These are phyloP conservation scores for Malassezia arunalokei DNA, from an alignment of 1,284 basidiomycete species.

Conservation along the genomic window DNA sequence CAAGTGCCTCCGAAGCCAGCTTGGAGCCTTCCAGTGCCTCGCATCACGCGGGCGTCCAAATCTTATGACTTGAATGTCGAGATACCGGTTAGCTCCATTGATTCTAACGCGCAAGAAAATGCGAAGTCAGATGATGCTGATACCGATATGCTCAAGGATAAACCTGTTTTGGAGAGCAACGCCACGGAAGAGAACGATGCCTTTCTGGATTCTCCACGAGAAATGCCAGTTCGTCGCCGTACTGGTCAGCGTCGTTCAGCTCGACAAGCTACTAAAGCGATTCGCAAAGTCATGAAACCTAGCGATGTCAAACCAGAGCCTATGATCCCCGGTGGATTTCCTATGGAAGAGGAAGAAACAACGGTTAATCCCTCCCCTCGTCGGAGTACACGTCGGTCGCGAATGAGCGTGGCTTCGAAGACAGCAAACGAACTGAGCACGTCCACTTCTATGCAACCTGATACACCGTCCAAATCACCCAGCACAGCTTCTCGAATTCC, in stretches of 20 bases:
- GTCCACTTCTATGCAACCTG: neutral
- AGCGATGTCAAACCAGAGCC: neutral
- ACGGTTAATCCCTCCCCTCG: neutral
- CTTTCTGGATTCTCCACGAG: neutral
- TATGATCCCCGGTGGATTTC: constrained; percentile 13
- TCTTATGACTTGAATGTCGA: neutral
- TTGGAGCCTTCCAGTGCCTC: constrained; percentile 7
- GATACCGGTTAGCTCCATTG: neutral
- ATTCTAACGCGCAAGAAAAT: neutral
- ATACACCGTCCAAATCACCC: neutral
- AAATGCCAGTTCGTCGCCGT: neutral
- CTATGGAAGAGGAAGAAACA: neutral
- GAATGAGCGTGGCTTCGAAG: neutral
- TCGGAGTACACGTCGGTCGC: neutral
- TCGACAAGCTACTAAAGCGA: constrained; percentile 2
- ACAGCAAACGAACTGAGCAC: neutral
- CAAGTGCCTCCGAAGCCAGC: neutral
- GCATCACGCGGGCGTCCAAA: neutral
- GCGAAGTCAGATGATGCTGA: neutral
- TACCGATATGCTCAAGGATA: neutral
- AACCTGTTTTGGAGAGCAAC: neutral
- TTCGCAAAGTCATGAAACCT: constrained; percentile 6
- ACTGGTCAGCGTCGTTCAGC: constrained; percentile 4
- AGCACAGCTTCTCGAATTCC: neutral
- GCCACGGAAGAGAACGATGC: neutral